Percentiles rank a stretch among this genome's conserved stretches.
phyloP scores from a whole-genome alignment of 345 rosid species.

The Euphorbia lathyris region DNA sequence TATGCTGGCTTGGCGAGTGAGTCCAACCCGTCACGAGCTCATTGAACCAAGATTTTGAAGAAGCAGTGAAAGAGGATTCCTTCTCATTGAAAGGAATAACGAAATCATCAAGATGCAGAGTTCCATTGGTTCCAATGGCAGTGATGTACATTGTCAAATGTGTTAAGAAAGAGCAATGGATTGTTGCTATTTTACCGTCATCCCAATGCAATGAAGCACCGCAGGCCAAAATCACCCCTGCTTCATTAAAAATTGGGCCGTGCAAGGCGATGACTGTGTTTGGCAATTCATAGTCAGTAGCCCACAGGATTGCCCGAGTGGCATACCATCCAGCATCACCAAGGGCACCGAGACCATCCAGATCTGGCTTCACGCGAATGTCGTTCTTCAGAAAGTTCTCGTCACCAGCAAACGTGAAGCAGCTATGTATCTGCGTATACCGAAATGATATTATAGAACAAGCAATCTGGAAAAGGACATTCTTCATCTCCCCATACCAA shows the following conservation, averaged over 20 bases:
- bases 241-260: conserved; percentile 48
- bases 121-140: conserved; percentile 63
- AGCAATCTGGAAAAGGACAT: too few species aligned
- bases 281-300: conserved; percentile 59
- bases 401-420: conserved; percentile 50
- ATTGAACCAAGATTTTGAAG: conserved; percentile 45
- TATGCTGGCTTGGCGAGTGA: conserved; percentile 41
- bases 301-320: conserved; percentile 54
- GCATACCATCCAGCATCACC: conserved; percentile 95
- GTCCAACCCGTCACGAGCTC: conserved; percentile 50
- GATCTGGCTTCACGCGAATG: conserved; percentile 81
- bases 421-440: conserved; percentile 48
- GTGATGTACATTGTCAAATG: conserved; percentile 73
- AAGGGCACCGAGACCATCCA: conserved; percentile 76
- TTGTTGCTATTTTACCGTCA: conserved; percentile 55
- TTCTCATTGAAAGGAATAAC: conserved; percentile 60
- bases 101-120: conserved; percentile 62
- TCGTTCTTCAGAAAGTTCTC: conserved; percentile 55
- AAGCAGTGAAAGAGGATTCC: conserved; percentile 45
- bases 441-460: conserved; percentile 6
- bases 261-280: conserved; percentile 50
- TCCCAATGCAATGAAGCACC: conserved; percentile 72
- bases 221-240: conserved; percentile 62
- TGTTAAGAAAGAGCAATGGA: conserved; percentile 69
- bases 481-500: too few species aligned